Evolutionary conservation across 768 basidiomycete genomes (phyloP), one percentile per base, ranked within the genome.

Genomic region (Collybia mongolica): DNA sequence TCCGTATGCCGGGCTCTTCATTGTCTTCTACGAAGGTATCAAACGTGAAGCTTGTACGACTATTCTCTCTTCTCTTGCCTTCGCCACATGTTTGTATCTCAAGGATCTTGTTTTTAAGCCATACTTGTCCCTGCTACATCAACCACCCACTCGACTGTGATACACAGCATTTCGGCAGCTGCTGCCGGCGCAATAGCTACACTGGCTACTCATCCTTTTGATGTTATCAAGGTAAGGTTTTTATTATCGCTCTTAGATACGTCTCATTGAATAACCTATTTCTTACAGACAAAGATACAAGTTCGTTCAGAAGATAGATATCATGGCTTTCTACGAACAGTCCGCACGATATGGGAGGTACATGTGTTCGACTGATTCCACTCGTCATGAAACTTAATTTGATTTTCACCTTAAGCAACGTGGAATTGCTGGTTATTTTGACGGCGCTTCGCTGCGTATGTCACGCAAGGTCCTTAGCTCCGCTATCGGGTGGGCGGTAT

Each of bases 401-500:
- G 36, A 26, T n/a, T 32, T 32, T 32, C 32, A 5, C 39, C 26
- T 44, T 19, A 57, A 95, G 91, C 86, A 91, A 77, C 85, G 92
- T 14, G 93, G 93, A 0, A 22, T 85, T 2, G 32, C 58, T 6
- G 94, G 94, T 0, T 93, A 93, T 66, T 91, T 96, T 59, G 93
- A 93, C 51, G 94, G 94, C 2, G 79, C 83, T 15, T 84, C 87
- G 2, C 73, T 98, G 24, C 82, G 94, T 9, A 76, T 95, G 60
- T 85, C 86, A 3, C 80, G 93, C 35, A 98, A 98, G 65, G 83
- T 95, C 5, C 67, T 90, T 12, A 90, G 90, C 58, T 92, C 91
- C n/a, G 86, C 85, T 0, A 90, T 97, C 52, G 92, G 85, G 2
- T 97, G 94, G 94, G 88, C 83, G 2, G 88, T 93, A 0, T 97